Evolutionary conservation across 2,329 filamentous ascomycete genomes (phyloP).

Genomic region (Botrytis deweyae): DNA sequence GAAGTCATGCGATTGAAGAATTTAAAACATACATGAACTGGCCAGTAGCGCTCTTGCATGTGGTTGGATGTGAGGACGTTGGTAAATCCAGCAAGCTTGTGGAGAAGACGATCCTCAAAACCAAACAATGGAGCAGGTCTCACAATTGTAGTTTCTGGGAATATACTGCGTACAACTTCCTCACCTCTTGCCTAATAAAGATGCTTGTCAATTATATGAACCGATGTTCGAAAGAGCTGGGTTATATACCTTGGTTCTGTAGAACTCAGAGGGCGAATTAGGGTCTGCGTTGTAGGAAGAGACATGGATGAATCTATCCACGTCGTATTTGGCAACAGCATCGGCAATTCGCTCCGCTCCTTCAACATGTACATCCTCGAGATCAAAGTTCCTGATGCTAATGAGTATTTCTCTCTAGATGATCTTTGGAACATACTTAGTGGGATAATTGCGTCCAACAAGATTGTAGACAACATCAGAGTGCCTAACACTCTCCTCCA

Average conservation of each 20-base stretch:
- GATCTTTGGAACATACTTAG: conserved; percentile 63
- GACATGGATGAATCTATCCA: conserved; percentile 94
- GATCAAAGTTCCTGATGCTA: conserved; percentile 76
- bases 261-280: conserved; percentile 84
- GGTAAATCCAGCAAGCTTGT: conserved; percentile 75
- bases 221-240: background rate
- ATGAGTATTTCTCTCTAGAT: conserved; percentile 37
- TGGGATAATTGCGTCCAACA: conserved; percentile 90
- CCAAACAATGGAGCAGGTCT: conserved; percentile 92
- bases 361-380: conserved; percentile 91
- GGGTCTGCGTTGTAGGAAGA: conserved; percentile 89
- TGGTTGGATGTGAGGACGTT: conserved; percentile 90
- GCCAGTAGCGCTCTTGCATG: conserved; percentile 87
- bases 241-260: conserved; percentile 68
- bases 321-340: conserved; percentile 94
- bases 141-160: conserved; percentile 95
- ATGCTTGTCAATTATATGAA: background rate
- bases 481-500: conserved; percentile 94
- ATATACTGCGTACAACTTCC: conserved; percentile 80
- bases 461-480: conserved; percentile 98
- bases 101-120: conserved; percentile 88
- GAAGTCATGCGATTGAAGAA: background rate
- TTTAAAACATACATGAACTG: conserved; percentile 69
- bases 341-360: conserved; percentile 89
- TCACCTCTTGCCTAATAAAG: conserved; percentile 68